Evolutionary conservation across 352 stramenopile species (phyloP).

Genomic region (Phytophthora constricta): DNA sequence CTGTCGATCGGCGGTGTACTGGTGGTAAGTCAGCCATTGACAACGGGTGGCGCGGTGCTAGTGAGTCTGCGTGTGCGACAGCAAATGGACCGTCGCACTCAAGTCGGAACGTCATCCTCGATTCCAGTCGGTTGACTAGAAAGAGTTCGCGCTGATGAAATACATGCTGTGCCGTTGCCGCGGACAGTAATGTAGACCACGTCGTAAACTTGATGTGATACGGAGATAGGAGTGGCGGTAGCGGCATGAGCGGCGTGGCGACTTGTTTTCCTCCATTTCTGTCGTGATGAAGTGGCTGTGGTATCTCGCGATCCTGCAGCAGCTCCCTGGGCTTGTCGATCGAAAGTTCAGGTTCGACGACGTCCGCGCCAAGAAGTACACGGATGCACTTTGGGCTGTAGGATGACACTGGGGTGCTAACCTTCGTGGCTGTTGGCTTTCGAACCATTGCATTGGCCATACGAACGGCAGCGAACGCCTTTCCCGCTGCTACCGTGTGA

Average conservation of each 20-base stretch:
- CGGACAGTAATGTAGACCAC: constrained; percentile 62
- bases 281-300: constrained; percentile 1
- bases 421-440: constrained; percentile 7
- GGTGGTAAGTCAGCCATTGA: constrained; percentile 59
- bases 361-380: constrained; percentile 62
- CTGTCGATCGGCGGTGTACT: constrained; percentile 48
- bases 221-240: not conserved
- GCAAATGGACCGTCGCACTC: constrained; percentile 69
- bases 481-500: constrained; percentile 48
- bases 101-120: constrained; percentile 74
- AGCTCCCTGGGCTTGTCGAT: constrained; percentile 54
- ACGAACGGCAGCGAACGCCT: constrained; percentile 74
- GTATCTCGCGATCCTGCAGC: constrained; percentile 14
- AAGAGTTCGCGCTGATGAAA: constrained; percentile 63
- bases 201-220: constrained; percentile 81
- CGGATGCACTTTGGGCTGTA: constrained; percentile 59
- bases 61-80: constrained; percentile 63
- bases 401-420: constrained; percentile 22
- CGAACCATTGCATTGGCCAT: constrained; percentile 63
- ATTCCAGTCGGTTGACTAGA: constrained; percentile 65
- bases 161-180: constrained; percentile 33
- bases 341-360: constrained; percentile 68
- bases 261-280: constrained; percentile 9
- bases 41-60: constrained; percentile 69
- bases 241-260: not conserved